Evolutionary conservation across 768 basidiomycete genomes (phyloP).

Genomic region (Hortiboletus flavorubellus): DNA sequence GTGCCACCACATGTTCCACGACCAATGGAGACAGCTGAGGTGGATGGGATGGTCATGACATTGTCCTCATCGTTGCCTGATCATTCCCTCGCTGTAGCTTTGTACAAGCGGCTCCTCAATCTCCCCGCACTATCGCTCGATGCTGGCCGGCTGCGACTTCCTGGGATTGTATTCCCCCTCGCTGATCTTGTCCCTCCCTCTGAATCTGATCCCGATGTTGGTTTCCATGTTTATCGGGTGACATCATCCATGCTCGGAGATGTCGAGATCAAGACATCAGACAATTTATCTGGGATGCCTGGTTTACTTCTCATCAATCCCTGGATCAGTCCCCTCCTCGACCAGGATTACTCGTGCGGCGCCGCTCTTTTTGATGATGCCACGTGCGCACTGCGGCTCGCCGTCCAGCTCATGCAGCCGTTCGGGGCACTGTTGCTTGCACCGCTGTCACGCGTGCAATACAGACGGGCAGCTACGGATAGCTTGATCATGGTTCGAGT

Average conservation of each 20-base stretch:
- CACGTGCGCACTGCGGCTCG: neutral
- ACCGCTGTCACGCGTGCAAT: neutral
- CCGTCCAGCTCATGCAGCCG: neutral
- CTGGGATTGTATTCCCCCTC: neutral
- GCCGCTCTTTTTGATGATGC: neutral
- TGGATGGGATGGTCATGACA: neutral
- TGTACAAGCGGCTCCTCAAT: neutral
- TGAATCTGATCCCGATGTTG: too few relatives aligned
- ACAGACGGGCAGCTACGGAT: neutral
- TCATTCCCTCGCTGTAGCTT: neutral
- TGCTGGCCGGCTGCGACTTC: neutral
- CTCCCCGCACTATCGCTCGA: neutral
- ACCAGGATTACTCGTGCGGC: neutral
- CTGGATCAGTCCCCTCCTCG: neutral
- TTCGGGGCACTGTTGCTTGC: neutral
- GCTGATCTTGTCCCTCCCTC: neutral
- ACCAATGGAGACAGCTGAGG: neutral
- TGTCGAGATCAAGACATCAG: neutral
- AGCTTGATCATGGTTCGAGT: neutral
- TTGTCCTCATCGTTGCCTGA: neutral
- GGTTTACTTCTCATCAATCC: neutral
- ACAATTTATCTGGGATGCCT: neutral
- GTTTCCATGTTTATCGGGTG: neutral
- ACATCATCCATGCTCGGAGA: neutral
- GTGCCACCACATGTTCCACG: neutral